These are phyloP conservation scores for Leccinum solheimii DNA, from an alignment of 1,284 basidiomycete species.

Conservation along the genomic window DNA sequence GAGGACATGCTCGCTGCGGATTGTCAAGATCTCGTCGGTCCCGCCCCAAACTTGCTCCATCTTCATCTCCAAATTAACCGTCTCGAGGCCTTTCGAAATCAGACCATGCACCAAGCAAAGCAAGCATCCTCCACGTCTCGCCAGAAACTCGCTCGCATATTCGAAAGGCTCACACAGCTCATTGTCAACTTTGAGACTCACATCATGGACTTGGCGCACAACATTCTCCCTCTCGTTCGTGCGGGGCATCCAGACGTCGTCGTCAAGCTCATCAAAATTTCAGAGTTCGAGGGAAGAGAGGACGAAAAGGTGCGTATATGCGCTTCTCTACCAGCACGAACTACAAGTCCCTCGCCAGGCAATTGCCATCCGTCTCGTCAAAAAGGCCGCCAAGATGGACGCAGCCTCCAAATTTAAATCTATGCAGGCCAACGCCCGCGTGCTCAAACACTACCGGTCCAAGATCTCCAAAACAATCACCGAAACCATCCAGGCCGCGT, in stretches of 20 bases:
- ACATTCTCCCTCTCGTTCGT: slow-evolving; percentile 80
- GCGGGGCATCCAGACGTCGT: slow-evolving; percentile 82
- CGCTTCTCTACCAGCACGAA: slow-evolving; percentile 26
- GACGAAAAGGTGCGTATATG: no score
- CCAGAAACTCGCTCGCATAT: slow-evolving; percentile 73
- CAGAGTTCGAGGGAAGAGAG: no score
- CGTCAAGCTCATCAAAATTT: slow-evolving; percentile 46
- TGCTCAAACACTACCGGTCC: no score
- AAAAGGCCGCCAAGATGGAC: no score
- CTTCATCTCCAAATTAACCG: slow-evolving; percentile 90
- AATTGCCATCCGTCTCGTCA: no score
- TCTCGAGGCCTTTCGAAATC: slow-evolving; percentile 91
- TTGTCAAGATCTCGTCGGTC: slow-evolving; percentile 72
- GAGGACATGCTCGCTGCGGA: slow-evolving; percentile 79
- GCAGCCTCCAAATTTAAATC: no score
- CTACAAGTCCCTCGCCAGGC: no score
- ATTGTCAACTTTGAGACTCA: slow-evolving; percentile 88
- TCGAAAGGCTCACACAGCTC: slow-evolving; percentile 85
- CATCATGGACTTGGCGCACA: slow-evolving; percentile 75
- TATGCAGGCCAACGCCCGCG: no score
- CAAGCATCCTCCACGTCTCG: slow-evolving; percentile 72
- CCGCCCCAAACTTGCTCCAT: slow-evolving; percentile 83
- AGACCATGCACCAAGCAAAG: slow-evolving; percentile 91
- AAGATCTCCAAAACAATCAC: no score
- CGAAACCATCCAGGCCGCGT: slow-evolving; percentile 36